Conservation (phyloP, 2,329 filamentous ascomycete species). For the Verticillium klebahnii region DNA sequence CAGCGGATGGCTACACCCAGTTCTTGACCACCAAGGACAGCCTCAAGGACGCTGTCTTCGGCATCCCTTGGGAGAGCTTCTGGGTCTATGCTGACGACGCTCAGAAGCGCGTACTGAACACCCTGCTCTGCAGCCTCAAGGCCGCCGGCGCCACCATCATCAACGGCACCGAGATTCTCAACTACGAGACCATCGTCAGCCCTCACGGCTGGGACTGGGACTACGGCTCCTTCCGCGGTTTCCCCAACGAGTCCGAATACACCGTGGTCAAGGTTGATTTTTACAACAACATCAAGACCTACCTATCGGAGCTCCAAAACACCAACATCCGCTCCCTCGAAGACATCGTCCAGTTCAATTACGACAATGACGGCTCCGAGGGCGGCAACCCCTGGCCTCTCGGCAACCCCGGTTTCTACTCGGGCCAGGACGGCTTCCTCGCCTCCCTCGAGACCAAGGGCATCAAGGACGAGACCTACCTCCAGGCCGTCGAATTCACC, state of each 20-base stretch:
- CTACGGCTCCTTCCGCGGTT: slow-evolving; percentile 55
- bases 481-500: slow-evolving; percentile 60
- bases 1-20: slow-evolving; percentile 50
- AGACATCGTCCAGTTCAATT: slow-evolving; percentile 63
- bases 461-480: slow-evolving; percentile 60
- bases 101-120: slow-evolving; percentile 49
- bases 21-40: slow-evolving; percentile 49
- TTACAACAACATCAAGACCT: slow-evolving; percentile 56
- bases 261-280: slow-evolving; percentile 69
- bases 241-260: slow-evolving; percentile 69
- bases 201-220: slow-evolving; percentile 73
- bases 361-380: slow-evolving; percentile 60
- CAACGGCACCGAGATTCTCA: slow-evolving; percentile 64
- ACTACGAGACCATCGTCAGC: slow-evolving; percentile 57
- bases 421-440: slow-evolving; percentile 68
- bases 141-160: slow-evolving; percentile 61
- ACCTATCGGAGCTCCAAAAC: slow-evolving; percentile 59
- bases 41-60: slow-evolving; percentile 60
- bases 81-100: slow-evolving; percentile 57
- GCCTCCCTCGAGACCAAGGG: slow-evolving; percentile 59
- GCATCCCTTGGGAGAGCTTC: slow-evolving; percentile 67
- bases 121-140: slow-evolving; percentile 48
- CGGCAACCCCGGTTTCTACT: slow-evolving; percentile 57
- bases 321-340: slow-evolving; percentile 54
- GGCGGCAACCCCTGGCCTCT: slow-evolving; percentile 56